Base-by-base conservation (phyloP, 805 yeast genomes). In the Metahyphopichia silvanorum region DNA sequence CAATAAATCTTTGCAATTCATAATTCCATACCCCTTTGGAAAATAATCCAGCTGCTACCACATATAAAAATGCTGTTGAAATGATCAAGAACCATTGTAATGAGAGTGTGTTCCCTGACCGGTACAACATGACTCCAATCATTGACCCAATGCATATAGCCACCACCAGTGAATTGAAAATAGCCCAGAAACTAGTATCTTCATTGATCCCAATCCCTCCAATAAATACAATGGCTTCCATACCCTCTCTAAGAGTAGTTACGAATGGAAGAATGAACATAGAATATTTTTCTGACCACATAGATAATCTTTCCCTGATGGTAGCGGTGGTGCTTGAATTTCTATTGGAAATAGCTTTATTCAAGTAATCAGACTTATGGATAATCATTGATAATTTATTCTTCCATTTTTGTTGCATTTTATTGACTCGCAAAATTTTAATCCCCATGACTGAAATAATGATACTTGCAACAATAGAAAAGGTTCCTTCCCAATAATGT, bases 401-500 rank as follows among this genome's bases (percentile, higher is more conserved):
- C 37, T 57, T 60, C 75, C 74, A 69, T 41, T 67, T 68, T 26
- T 55, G 54, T 45, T 66, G 70, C 69, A 68, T 58, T 30, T 62
- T 64, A 33, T 56, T 65, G 20, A 69, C 64, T 25, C 74, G 52
- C 26, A 69, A 51, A 19, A 69, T 62, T 30, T 66, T 66, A 11
- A 66, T 44, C 2, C 74, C 75, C 74, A 69, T 68, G 9, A 64
- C 54, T 4, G 73, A 63, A 16, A 69, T 69, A 33, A 69, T 66
- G 3, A 68, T 42, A 36, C 71, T 63, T 25, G 74, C 72, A 6
- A 67, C 20, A 3, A 69, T 62, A 11, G 72, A 66, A 35, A 69
- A 68, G 2, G 55, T 46, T 2, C 70, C 72, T 43, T 69, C 74
- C 74, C 75, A 69, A 39, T 66, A 67, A 40, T 67, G 74, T 39